These are phyloP conservation scores for Vicia faba DNA, from an alignment of 306 rosid species.

Conservation along the genomic window DNA sequence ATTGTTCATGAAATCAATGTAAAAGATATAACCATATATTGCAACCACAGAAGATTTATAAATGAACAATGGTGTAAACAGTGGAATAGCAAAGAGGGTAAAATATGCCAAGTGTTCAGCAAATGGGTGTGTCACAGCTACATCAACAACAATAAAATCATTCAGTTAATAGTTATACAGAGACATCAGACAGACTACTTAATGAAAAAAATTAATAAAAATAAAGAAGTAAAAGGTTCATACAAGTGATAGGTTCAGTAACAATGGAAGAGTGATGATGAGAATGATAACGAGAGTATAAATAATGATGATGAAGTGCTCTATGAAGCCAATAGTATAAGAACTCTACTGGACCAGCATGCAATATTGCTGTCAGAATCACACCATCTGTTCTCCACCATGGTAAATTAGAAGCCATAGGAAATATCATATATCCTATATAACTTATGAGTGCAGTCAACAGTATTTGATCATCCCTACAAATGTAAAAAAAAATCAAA, in stretches of 20 bases:
- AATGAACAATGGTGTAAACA: slow-evolving; percentile 32
- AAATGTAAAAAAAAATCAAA: background rate
- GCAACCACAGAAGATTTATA: slow-evolving; percentile 49
- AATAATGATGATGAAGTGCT: slow-evolving; percentile 73
- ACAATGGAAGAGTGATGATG: slow-evolving; percentile 55
- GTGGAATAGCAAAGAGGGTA: slow-evolving; percentile 53
- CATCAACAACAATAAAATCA: background rate
- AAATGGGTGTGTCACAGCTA: slow-evolving; percentile 80
- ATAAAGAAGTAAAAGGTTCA: background rate
- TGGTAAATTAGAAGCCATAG: slow-evolving; percentile 30
- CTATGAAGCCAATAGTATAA: slow-evolving; percentile 76
- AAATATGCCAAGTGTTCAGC: slow-evolving; percentile 62
- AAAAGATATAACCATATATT: slow-evolving; percentile 28
- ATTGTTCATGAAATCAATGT: slow-evolving; percentile 71
- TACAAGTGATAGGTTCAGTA: slow-evolving; percentile 51
- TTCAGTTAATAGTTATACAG: no score
- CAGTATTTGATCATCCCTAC: slow-evolving; percentile 77
- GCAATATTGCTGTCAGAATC: slow-evolving; percentile 47
- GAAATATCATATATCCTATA: background rate
- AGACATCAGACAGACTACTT: no score
- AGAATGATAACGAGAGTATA: slow-evolving; percentile 72
- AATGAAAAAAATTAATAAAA: no score
- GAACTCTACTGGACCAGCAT: slow-evolving; percentile 69
- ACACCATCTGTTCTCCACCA: slow-evolving; percentile 62
- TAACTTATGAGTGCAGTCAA: slow-evolving; percentile 47